A percentile compares a stretch with the other conserved stretches of the same genome.
These are phyloP conservation scores for Cryphonectria japonica DNA, from an alignment of 2,329 filamentous ascomycete species.

Conservation along the genomic window DNA sequence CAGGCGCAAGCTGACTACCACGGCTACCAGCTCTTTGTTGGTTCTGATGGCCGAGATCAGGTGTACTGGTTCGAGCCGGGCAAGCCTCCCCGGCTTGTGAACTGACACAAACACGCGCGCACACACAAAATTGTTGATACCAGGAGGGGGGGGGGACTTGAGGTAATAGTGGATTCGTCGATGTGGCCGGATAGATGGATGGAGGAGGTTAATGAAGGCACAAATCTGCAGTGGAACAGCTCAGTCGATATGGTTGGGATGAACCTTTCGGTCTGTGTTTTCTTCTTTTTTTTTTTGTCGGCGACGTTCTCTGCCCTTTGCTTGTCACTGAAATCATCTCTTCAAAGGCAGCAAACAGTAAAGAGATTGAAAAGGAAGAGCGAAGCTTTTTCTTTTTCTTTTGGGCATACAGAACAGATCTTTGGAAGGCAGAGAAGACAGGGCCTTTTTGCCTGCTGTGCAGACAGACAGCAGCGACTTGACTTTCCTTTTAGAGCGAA, in stretches of 20 bases:
- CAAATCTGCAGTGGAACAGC: too few species aligned
- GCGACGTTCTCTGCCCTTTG: not conserved
- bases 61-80: constrained; percentile 2
- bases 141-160: not conserved
- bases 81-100: not conserved
- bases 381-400: not conserved
- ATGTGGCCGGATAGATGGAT: not conserved
- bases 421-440: not conserved
- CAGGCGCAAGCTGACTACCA: not conserved
- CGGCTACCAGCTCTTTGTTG: not conserved
- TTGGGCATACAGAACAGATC: not conserved
- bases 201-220: too few species aligned
- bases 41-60: not conserved
- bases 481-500: not conserved
- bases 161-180: not conserved
- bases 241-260: too few species aligned
- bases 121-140: not conserved
- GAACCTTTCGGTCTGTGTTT: too few species aligned
- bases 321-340: not conserved
- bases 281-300: too few species aligned
- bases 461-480: not conserved
- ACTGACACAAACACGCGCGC: constrained; percentile 11
- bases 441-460: not conserved
- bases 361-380: not conserved
- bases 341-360: not conserved